Evolutionary conservation across 2,329 filamentous ascomycete genomes (phyloP).

Genomic region (Exophiala phaeomuriformis): DNA sequence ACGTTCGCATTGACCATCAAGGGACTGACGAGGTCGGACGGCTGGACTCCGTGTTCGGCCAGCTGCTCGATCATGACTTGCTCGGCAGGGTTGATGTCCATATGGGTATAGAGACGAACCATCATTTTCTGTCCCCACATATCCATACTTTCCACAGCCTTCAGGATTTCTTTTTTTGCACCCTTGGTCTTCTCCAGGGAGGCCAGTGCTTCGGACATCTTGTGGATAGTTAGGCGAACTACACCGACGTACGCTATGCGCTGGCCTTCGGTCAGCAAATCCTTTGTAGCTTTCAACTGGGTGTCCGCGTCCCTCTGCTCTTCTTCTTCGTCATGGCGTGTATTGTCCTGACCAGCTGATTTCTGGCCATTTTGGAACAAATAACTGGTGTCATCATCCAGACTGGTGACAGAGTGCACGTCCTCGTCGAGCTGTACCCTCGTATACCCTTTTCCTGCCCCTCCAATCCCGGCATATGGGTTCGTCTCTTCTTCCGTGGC

Average conservation of each 20-base stretch:
- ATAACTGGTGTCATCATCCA: conserved; percentile 96
- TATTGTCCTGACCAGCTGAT: conserved; percentile 48
- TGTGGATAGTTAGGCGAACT: conserved; percentile 69
- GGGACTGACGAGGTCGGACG: conserved; percentile 72
- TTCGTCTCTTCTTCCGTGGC: conserved; percentile 58
- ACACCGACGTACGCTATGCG: conserved; percentile 93
- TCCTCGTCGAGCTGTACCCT: conserved; percentile 93
- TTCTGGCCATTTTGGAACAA: conserved; percentile 70
- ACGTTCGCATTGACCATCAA: conserved; percentile 89
- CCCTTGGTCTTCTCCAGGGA: conserved; percentile 55
- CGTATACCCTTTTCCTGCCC: conserved; percentile 88
- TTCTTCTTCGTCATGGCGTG: conserved; percentile 57
- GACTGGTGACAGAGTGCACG: conserved; percentile 82
- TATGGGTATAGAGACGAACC: conserved; percentile 86
- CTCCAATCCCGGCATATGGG: conserved; percentile 61
- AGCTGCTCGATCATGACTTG: conserved; percentile 99
- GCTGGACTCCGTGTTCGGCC: conserved; percentile 80
- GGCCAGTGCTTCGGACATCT: conserved; percentile 65
- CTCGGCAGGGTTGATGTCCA: conserved; percentile 84
- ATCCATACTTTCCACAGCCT: conserved; percentile 68
- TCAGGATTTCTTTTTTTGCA: conserved; percentile 63
- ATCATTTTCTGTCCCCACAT: conserved; percentile 99
- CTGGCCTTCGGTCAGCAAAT: conserved; percentile 89
- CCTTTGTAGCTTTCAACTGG: conserved; percentile 93
- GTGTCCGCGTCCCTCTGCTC: conserved; percentile 77